Conservation (phyloP, 371 early-diverging fungal genomes). For the Homolaphlyctis polyrhiza region DNA sequence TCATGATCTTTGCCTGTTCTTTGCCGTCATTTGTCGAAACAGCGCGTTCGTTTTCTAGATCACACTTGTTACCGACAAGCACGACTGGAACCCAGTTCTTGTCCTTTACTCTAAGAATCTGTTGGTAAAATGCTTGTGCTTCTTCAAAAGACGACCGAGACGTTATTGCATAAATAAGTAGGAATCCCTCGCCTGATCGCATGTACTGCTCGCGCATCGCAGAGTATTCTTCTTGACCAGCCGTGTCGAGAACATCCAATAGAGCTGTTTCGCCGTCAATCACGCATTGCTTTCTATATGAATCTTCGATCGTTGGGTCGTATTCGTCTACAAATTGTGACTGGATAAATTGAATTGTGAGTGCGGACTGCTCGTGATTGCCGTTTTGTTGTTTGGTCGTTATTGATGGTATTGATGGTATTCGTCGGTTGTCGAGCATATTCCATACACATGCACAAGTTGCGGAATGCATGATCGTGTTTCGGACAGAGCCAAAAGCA, state of each 20-base stretch:
- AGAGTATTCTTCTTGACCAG: constrained; percentile 88
- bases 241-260: constrained; percentile 88
- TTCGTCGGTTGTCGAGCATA: too few relatives aligned
- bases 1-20: constrained; percentile 72
- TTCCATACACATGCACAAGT: too few relatives aligned
- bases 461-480: too few relatives aligned
- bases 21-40: constrained; percentile 70
- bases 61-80: constrained; percentile 94
- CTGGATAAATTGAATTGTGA: constrained; percentile 90
- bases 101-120: constrained; percentile 81
- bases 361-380: constrained; percentile 82
- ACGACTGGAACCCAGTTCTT: constrained; percentile 73
- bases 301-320: constrained; percentile 91
- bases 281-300: constrained; percentile 84
- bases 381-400: too few relatives aligned
- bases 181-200: constrained; percentile 85
- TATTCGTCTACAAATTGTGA: constrained; percentile 84
- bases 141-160: constrained; percentile 74
- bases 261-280: constrained; percentile 78
- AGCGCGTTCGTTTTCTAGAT: constrained; percentile 74
- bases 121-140: constrained; percentile 65
- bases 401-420: too few relatives aligned
- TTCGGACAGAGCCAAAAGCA: too few relatives aligned
- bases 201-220: constrained; percentile 79
- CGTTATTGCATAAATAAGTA: constrained; percentile 72